Base-by-base conservation (phyloP, 257 asterid genomes). In the Agastache rugosa region DNA sequence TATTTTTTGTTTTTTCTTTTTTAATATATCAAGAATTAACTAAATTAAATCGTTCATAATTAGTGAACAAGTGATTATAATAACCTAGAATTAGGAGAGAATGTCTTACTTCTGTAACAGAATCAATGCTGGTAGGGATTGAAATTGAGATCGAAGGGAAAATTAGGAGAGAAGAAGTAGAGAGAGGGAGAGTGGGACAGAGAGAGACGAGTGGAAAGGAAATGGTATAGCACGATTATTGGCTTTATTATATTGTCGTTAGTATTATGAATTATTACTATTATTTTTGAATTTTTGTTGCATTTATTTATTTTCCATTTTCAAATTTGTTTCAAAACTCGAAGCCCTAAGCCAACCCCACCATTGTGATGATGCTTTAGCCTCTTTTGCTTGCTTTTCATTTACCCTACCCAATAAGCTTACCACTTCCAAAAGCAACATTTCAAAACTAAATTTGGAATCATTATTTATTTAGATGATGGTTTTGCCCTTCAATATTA, bases 201-300 rank as follows among this genome's bases (percentile, higher is more conserved):
- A 15, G 74, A 22, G 64, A 15, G 74, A 45, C 74, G 85, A 71
- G 81, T 59, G 86, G 85, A 31, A 31, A 29, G 2, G 34, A 3
- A 29, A 29, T 29, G 34, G 2, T 78, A 64, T 64, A 53, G 76
- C 91, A 84, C 80, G 74, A 79, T 63, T 82, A 73, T 81, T 87
- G 88, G 82, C 79, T 71, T 54, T 80, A 35, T 60, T 73, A 15
- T 20, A 54, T 54, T 54, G 61, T 54, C 61, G 16, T 15, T 54
- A 54, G 3, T 20, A 20, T 20, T 54, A 7, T 9, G 16, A 20
- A 50, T 37, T 37, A 10, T 48, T 39, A 31, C 2, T 5, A 11
- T 16, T 56, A 58, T 0, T 31, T 20, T 54, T 54, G 15, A 20
- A 2, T 63, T 15, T 16, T 63, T 17, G 11, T 50, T 14, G 5